Percentiles rank a stretch among this genome's conserved stretches.
Conservation (phyloP, 768 basidiomycete species). For the Pholiota conissans region DNA sequence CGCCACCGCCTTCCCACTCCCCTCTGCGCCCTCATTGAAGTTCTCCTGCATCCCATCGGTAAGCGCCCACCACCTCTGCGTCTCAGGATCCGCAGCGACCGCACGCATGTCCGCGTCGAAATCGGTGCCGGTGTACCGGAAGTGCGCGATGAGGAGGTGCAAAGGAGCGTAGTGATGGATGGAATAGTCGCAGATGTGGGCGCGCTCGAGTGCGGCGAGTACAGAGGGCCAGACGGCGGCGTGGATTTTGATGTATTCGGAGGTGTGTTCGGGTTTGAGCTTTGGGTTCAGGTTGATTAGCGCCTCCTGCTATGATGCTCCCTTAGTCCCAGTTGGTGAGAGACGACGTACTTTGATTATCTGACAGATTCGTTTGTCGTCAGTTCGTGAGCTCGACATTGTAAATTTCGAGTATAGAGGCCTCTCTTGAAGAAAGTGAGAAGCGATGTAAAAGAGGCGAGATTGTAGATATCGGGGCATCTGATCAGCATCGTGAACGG, state of each 20-base stretch:
- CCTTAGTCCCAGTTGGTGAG: background rate
- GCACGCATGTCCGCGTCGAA: slow-evolving; percentile 66
- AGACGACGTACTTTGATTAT: slow-evolving; percentile 55
- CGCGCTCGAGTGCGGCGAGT: slow-evolving; percentile 57
- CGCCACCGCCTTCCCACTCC: slow-evolving; percentile 65
- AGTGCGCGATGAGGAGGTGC: slow-evolving; percentile 71
- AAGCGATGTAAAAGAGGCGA: no score
- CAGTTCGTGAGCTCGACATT: background rate
- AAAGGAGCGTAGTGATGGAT: slow-evolving; percentile 68
- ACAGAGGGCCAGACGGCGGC: slow-evolving; percentile 69
- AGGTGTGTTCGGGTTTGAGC: slow-evolving; percentile 53
- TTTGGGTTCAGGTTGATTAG: slow-evolving; percentile 21
- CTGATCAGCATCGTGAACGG: no score
- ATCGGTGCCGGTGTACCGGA: slow-evolving; percentile 71
- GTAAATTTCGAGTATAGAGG: no score
- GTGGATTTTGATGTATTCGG: slow-evolving; percentile 61
- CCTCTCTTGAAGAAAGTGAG: no score
- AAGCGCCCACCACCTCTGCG: slow-evolving; percentile 75
- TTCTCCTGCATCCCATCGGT: slow-evolving; percentile 81
- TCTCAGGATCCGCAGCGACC: slow-evolving; percentile 65
- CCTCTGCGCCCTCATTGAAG: slow-evolving; percentile 66
- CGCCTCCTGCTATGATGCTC: background rate
- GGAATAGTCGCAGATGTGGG: slow-evolving; percentile 74
- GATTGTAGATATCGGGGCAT: no score
- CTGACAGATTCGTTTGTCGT: slow-evolving; percentile 65